Evolutionary conservation across 345 rosid genomes (phyloP).

Genomic region (Theobroma cacao): DNA sequence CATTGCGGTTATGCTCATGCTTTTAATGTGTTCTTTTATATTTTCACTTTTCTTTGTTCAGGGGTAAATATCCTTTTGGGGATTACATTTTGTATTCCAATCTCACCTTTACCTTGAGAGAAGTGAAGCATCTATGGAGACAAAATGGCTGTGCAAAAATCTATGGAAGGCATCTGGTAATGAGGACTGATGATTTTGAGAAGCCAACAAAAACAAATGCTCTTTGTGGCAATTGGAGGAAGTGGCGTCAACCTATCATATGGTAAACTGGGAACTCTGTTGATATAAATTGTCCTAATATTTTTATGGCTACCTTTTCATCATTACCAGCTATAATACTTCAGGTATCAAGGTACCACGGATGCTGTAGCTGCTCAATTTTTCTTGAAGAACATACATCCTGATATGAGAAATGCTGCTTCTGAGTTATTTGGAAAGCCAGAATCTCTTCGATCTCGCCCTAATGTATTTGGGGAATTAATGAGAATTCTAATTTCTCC

Average conservation of each 20-base stretch:
- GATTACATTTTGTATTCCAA: slow-evolving; percentile 83
- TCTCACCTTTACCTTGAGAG: slow-evolving; percentile 62
- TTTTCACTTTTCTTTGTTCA: slow-evolving; percentile 32
- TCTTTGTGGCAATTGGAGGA: slow-evolving; percentile 89
- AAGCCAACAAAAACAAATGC: slow-evolving; percentile 77
- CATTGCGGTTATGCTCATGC: not conserved
- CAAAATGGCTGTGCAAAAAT: slow-evolving; percentile 63
- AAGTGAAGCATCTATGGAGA: slow-evolving; percentile 93
- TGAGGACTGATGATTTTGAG: slow-evolving; percentile 91
- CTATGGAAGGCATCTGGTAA: slow-evolving; percentile 60
- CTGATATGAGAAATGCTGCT: slow-evolving; percentile 76
- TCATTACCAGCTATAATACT: slow-evolving; percentile 12
- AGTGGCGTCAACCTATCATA: slow-evolving; percentile 82
- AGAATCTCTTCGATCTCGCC: slow-evolving; percentile 49
- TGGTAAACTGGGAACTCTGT: slow-evolving; percentile 47
- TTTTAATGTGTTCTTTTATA: slow-evolving; percentile 24
- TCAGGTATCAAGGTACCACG: slow-evolving; percentile 95
- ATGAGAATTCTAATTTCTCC: slow-evolving; percentile 85
- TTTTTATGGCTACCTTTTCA: slow-evolving; percentile 1
- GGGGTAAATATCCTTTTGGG: slow-evolving; percentile 91
- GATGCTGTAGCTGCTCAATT: slow-evolving; percentile 94
- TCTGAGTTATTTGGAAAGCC: slow-evolving; percentile 64
- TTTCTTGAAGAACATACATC: slow-evolving; percentile 83
- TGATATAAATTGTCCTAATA: not conserved
- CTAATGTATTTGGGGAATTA: slow-evolving; percentile 91